Conservation (phyloP, 768 basidiomycete species). For the Collybia sordida region DNA sequence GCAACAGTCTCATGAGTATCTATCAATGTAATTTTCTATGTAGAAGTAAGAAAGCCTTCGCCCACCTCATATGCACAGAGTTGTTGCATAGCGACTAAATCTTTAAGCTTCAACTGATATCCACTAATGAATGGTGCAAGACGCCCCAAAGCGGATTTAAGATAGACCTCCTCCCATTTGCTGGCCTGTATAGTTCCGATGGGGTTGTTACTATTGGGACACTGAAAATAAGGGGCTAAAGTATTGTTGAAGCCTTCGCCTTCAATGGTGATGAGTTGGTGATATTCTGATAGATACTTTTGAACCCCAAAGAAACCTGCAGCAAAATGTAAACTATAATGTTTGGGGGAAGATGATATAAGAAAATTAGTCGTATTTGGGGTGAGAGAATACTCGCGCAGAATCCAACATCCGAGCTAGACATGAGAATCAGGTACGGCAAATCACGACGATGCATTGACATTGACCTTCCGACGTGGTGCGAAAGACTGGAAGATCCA, state of each 20-base stretch:
- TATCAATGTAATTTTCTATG: background rate
- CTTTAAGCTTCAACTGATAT: constrained; percentile 46
- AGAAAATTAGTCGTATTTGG: background rate
- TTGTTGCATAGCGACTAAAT: constrained; percentile 63
- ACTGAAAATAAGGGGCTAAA: constrained; percentile 67
- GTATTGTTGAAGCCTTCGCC: constrained; percentile 61
- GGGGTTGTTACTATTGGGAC: constrained; percentile 50
- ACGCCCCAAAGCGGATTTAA: constrained; percentile 54
- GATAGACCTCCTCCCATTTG: constrained; percentile 63
- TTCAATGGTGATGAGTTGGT: constrained; percentile 64
- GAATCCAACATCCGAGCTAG: too few relatives aligned
- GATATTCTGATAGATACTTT: constrained; percentile 50
- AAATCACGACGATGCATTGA: background rate
- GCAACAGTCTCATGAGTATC: constrained; percentile 58
- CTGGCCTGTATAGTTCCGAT: constrained; percentile 39
- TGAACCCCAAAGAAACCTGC: constrained; percentile 60
- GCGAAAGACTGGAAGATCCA: constrained; percentile 57
- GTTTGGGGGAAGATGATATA: background rate
- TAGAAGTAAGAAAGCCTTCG: background rate
- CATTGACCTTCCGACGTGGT: constrained; percentile 54
- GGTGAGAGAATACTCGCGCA: too few relatives aligned
- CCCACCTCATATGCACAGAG: constrained; percentile 73
- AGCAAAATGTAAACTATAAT: constrained; percentile 45
- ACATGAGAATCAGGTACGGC: too few relatives aligned
- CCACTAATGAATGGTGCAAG: constrained; percentile 50